phyloP scores from a whole-genome alignment of 2,329 filamentous ascomycete species.

The Colletotrichum tofieldiae region DNA sequence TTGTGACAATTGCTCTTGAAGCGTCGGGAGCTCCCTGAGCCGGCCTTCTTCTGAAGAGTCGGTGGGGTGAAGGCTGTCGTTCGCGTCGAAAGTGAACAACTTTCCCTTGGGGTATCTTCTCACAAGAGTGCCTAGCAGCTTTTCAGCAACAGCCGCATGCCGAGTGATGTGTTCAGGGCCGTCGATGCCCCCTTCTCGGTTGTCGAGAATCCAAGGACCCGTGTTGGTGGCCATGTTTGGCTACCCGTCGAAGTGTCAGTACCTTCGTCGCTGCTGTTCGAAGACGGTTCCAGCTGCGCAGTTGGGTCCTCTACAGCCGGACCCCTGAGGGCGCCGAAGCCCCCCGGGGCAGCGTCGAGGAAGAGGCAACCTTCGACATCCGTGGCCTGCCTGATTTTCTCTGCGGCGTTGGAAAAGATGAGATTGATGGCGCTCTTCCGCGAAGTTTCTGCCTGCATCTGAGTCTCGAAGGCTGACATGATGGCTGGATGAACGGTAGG shows the following conservation, averaged over 20 bases:
- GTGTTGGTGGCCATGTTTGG: not conserved
- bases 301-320: not conserved
- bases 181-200: slow-evolving; percentile 2
- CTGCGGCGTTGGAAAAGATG: slow-evolving; percentile 60
- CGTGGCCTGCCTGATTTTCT: slow-evolving; percentile 42
- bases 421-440: not conserved
- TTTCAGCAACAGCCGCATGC: slow-evolving; percentile 46
- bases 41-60: slow-evolving; percentile 35
- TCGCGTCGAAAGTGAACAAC: slow-evolving; percentile 51
- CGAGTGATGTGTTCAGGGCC: slow-evolving; percentile 19
- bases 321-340: not conserved
- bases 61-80: slow-evolving; percentile 46
- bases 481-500: slow-evolving; percentile 34
- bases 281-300: not conserved
- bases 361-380: slow-evolving; percentile 3
- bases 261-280: not conserved
- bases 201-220: slow-evolving; percentile 47
- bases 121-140: slow-evolving; percentile 49
- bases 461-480: slow-evolving; percentile 1
- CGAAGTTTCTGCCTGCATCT: not conserved
- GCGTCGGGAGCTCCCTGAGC: not conserved
- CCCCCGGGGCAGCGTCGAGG: not conserved
- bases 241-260: not conserved
- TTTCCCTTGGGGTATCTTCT: slow-evolving; percentile 53
- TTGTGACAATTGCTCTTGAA: not conserved